Evolutionary conservation across 1,284 basidiomycete species (phyloP).

Genomic region (Stygiomarasmius scandens): DNA sequence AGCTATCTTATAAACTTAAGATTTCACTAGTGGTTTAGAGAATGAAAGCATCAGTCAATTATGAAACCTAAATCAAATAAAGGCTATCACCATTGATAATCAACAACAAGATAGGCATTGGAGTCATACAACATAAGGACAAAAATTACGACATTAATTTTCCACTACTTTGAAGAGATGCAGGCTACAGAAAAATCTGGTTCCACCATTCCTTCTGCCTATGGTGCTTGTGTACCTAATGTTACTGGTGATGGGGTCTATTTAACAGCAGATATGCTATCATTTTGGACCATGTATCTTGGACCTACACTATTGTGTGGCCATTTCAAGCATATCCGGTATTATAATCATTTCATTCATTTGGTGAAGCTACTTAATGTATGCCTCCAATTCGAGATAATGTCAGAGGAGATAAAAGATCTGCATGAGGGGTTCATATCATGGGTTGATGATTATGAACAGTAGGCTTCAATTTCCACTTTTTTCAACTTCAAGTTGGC

Average conservation of each 20-base stretch:
- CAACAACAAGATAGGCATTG: too few species aligned
- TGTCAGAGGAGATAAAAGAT: conserved; percentile 30
- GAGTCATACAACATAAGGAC: too few species aligned
- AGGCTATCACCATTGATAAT: too few species aligned
- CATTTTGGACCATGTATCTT: conserved; percentile 42
- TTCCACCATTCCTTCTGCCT: conserved; percentile 40
- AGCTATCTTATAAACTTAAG: too few species aligned
- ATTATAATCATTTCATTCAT: conserved; percentile 45
- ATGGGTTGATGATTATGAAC: conserved; percentile 48
- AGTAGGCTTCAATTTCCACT: conserved; percentile 27
- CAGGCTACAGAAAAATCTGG: conserved; percentile 25
- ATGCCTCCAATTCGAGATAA: conserved; percentile 46
- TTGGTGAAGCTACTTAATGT: conserved; percentile 40
- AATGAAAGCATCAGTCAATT: too few species aligned
- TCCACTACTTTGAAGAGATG: too few species aligned
- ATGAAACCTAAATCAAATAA: too few species aligned
- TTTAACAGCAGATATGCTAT: conserved; percentile 34
- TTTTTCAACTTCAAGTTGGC: not conserved
- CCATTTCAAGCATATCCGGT: conserved; percentile 29
- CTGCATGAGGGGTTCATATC: conserved; percentile 34
- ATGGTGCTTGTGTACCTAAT: conserved; percentile 40
- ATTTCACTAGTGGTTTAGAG: too few species aligned
- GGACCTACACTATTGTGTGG: conserved; percentile 40
- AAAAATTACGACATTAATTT: too few species aligned
- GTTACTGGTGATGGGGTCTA: conserved; percentile 30